These are phyloP conservation scores for Microdochium bolleyi DNA, from an alignment of 2,329 filamentous ascomycete genomes.

Conservation along the genomic window DNA sequence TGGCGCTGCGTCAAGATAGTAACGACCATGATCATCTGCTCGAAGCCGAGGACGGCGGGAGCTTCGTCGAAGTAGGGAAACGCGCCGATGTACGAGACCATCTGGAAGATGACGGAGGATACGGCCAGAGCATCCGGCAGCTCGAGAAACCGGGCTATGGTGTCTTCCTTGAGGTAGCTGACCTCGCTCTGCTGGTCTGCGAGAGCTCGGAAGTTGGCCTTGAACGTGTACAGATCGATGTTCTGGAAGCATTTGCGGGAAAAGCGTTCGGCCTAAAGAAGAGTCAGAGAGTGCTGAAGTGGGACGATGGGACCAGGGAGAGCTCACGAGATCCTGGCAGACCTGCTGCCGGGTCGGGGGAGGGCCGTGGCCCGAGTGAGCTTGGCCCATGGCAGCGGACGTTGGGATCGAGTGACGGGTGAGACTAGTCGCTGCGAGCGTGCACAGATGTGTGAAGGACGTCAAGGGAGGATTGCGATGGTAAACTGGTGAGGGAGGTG, in stretches of 20 bases:
- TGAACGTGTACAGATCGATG: conserved; percentile 66
- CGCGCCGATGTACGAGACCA: conserved; percentile 62
- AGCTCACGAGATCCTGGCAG: background rate
- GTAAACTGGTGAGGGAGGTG: too few relatives aligned
- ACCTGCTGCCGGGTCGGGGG: background rate
- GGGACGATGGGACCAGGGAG: background rate
- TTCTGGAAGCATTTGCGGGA: conserved; percentile 63
- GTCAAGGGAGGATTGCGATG: background rate
- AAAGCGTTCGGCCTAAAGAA: conserved; percentile 49
- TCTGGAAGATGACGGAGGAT: conserved; percentile 63
- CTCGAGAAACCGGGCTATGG: conserved; percentile 63
- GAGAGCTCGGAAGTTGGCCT: conserved; percentile 63
- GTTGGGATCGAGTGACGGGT: background rate
- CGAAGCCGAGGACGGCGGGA: conserved; percentile 60
- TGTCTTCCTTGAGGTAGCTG: conserved; percentile 62
- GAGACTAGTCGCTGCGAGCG: too few relatives aligned
- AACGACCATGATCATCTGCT: conserved; percentile 64
- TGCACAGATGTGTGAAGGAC: background rate
- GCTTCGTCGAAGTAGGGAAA: conserved; percentile 68
- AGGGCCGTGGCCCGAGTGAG: background rate
- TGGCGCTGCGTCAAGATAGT: conserved; percentile 67
- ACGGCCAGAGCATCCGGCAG: conserved; percentile 62
- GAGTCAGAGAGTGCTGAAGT: too few relatives aligned
- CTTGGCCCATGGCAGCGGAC: background rate
- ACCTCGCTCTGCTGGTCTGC: conserved; percentile 56